Evolutionary conservation across 306 rosid species (phyloP).

Genomic region (Clitoria ternatea): DNA sequence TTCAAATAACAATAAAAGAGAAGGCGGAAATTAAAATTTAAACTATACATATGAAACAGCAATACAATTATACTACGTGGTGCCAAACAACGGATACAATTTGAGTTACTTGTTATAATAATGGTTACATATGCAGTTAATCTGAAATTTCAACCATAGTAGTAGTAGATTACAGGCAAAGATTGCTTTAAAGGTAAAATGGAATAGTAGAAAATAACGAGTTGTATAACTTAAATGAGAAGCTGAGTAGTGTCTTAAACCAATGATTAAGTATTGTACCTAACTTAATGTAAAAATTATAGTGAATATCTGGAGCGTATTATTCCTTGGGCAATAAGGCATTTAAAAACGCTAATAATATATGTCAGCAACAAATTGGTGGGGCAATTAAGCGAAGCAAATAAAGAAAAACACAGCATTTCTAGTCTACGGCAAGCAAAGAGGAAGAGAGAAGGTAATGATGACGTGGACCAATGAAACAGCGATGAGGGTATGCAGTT

Average conservation of each 20-base stretch:
- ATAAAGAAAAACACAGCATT: neutral
- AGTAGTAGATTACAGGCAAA: neutral
- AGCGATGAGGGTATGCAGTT: neutral
- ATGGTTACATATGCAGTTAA: neutral
- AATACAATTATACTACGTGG: too few relatives aligned
- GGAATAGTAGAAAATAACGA: neutral
- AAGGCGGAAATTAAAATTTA: too few relatives aligned
- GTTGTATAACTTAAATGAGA: neutral
- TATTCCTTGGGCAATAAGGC: neutral
- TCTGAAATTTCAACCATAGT: neutral
- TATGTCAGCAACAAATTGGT: neutral
- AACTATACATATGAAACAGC: too few relatives aligned
- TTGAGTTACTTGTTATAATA: neutral
- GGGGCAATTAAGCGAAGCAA: neutral
- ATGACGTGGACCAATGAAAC: constrained; percentile 63
- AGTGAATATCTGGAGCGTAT: neutral
- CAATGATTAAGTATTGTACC: neutral
- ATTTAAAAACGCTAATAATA: neutral
- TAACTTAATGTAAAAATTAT: constrained; percentile 23
- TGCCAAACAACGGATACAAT: too few relatives aligned
- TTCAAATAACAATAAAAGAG: too few relatives aligned
- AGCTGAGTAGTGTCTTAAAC: neutral
- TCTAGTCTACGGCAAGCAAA: constrained; percentile 27
- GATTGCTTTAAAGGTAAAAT: neutral
- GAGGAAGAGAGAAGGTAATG: constrained; percentile 32